Evolutionary conservation across 192 early-diverging fungal genomes (phyloP), one percentile per base, ranked within the genome.

Genomic region (Backusella tarrabulga): DNA sequence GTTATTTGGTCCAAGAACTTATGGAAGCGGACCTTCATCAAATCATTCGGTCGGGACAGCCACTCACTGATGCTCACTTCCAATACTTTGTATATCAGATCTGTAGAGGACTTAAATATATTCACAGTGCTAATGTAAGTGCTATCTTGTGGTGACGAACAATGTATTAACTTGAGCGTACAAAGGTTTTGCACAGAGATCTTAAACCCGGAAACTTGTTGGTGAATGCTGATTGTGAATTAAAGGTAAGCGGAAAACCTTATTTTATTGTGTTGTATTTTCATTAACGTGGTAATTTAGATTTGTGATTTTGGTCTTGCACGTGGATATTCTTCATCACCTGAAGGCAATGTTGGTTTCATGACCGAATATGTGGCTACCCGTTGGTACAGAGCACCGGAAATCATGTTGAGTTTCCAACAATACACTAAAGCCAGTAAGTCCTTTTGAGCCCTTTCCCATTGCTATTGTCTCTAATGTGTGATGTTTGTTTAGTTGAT

Each of bases 321-420:
- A 29, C 92, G 96, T 73, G 92, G 93, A 19, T 89, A 91, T 73
- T 87, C 90, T 34, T 90, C 93, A 71, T 87, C 89, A 5, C 84
- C 84, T 40, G 92, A 91, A 44, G 83, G 82, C 40, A 88, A 92
- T 71, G 88, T 90, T 70, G 93, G 93, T 4, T 95, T 93, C 73
- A 95, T 97, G 92, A 97, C 96, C 15, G 95, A 97, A 81, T 97
- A 97, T 78, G 95, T 97, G 32, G 94, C 95, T 17, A 97, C 96
- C 23, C 81, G 96, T 81, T 97, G 95, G 95, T 97, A 97, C 84
- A 90, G 96, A 34, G 94, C 96, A 11, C 96, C 96, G 26, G 96
- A 97, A 80, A 92, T 97, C 70, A 94, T 97, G 92, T 84, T 98
- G 21, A 93, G 93, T 72, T 95, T 95, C 80, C 88, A 92, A 72